These are phyloP conservation scores for Zasmidium cellare DNA, from an alignment of 2,329 filamentous ascomycete species.

Conservation along the genomic window DNA sequence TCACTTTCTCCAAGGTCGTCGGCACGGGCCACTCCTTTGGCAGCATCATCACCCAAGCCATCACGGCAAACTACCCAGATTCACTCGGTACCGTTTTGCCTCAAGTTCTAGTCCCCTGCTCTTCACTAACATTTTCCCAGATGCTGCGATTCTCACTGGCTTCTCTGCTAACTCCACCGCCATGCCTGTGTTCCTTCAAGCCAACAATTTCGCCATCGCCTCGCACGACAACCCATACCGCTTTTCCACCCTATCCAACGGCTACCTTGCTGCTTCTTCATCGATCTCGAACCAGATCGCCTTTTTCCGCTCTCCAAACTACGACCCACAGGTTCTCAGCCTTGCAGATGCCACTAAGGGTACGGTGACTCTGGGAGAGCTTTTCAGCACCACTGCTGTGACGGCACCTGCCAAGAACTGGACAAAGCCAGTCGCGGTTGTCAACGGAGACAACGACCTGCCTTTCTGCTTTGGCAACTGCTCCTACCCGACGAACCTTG, in stretches of 20 bases:
- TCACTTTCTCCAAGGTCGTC: slow-evolving; percentile 37
- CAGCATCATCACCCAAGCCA: slow-evolving; percentile 35
- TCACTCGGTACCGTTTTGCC: slow-evolving; percentile 20
- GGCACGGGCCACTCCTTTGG: slow-evolving; percentile 44
- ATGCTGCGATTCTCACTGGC: slow-evolving; percentile 42
- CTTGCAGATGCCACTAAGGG: slow-evolving; percentile 31
- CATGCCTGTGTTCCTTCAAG: slow-evolving; percentile 25
- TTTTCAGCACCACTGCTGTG: slow-evolving; percentile 26
- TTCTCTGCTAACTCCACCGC: slow-evolving; percentile 31
- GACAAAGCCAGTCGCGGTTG: slow-evolving; percentile 31
- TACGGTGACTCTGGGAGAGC: slow-evolving; percentile 33
- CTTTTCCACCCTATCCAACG: slow-evolving; percentile 30
- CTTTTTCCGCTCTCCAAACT: slow-evolving; percentile 34
- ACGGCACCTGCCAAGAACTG: slow-evolving; percentile 21
- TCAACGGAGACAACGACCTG: slow-evolving; percentile 32
- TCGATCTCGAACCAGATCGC: slow-evolving; percentile 30
- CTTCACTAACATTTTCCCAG: slow-evolving; percentile 4
- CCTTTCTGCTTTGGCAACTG: slow-evolving; percentile 36
- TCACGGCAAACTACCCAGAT: slow-evolving; percentile 35
- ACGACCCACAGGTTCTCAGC: slow-evolving; percentile 29
- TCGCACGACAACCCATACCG: slow-evolving; percentile 28
- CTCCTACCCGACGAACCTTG: slow-evolving; percentile 26
- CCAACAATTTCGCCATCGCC: slow-evolving; percentile 33
- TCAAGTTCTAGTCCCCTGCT: too few relatives aligned
- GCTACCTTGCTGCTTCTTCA: slow-evolving; percentile 30